phyloP scores from a whole-genome alignment of 2,329 filamentous ascomycete genomes.

The Penicillium sp. region DNA sequence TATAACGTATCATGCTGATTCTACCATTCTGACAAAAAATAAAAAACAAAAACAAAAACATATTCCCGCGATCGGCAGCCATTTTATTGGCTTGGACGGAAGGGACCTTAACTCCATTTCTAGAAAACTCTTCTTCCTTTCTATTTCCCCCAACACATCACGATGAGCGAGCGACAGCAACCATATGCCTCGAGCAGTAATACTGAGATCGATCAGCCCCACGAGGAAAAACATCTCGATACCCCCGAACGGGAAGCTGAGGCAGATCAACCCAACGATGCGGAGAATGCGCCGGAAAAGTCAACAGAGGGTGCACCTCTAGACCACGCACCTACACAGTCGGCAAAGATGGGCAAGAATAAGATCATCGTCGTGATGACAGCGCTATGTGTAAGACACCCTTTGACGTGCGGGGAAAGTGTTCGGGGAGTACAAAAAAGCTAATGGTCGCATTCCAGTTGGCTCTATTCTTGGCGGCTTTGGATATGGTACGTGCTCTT shows the following conservation, averaged over 20 bases:
- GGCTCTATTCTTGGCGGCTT: conserved; percentile 58
- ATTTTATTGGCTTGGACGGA: background rate
- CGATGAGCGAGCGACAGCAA: conserved; percentile 6
- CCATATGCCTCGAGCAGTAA: conserved; percentile 16
- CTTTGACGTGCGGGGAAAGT: background rate
- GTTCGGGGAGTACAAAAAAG: background rate
- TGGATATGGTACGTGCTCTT: conserved; percentile 52
- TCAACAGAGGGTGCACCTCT: conserved; percentile 22
- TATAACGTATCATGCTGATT: background rate
- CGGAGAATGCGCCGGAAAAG: conserved; percentile 17
- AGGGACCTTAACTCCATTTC: background rate
- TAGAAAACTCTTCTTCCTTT: background rate
- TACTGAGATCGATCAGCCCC: conserved; percentile 8
- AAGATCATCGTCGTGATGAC: conserved; percentile 43
- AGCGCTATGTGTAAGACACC: conserved; percentile 39
- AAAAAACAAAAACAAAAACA: no score
- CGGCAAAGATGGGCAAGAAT: conserved; percentile 40
- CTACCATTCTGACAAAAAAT: background rate
- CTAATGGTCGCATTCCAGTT: conserved; percentile 38
- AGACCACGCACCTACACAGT: conserved; percentile 38
- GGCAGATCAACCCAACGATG: conserved; percentile 1
- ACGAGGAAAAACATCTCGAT: conserved; percentile 13
- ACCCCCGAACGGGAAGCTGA: conserved; percentile 2
- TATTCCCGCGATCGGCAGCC: background rate
- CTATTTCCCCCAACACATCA: conserved; percentile 1